Evolutionary conservation across 352 stramenopile genomes (phyloP).

Genomic region (Phytophthora citricola): DNA sequence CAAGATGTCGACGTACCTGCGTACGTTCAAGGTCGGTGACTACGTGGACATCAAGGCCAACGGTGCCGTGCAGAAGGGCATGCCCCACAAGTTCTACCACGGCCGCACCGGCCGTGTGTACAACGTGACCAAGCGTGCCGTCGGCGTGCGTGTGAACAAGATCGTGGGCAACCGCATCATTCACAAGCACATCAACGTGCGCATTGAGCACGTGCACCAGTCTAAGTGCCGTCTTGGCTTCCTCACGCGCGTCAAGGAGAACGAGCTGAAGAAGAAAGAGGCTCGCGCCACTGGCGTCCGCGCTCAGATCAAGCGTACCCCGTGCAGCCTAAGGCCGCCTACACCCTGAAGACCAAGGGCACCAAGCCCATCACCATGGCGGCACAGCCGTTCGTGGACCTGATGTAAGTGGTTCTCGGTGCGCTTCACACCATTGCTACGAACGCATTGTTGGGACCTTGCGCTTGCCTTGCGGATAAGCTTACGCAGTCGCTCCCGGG

Average conservation of each 20-base stretch:
- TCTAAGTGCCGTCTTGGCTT: conserved; percentile 99
- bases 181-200: conserved; percentile 99
- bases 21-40: conserved; percentile 99
- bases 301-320: conserved; percentile 95
- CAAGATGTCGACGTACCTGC: conserved; percentile 97
- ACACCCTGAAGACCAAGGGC: conserved; percentile 94
- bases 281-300: conserved; percentile 91
- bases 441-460: conserved; percentile 27
- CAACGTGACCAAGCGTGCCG: conserved; percentile 99
- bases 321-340: conserved; percentile 94
- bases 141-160: conserved; percentile 99
- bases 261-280: conserved; percentile 98
- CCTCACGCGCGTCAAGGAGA: conserved; percentile 97
- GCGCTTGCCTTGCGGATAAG: conserved; percentile 11
- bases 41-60: conserved; percentile 99
- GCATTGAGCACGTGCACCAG: conserved; percentile 98
- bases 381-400: conserved; percentile 98
- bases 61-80: conserved; percentile 99
- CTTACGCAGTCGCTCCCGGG: conserved; percentile 1
- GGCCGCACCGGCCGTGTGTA: conserved; percentile 99
- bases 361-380: conserved; percentile 96
- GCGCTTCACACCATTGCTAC: conserved; percentile 19
- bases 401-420: conserved; percentile 91
- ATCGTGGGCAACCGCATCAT: conserved; percentile 98
- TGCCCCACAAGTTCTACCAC: conserved; percentile 99